Evolutionary conservation across 1,139 yeast genomes (phyloP), one percentile per base, ranked within the genome.

Genomic region (Suhomyces terraborum): DNA sequence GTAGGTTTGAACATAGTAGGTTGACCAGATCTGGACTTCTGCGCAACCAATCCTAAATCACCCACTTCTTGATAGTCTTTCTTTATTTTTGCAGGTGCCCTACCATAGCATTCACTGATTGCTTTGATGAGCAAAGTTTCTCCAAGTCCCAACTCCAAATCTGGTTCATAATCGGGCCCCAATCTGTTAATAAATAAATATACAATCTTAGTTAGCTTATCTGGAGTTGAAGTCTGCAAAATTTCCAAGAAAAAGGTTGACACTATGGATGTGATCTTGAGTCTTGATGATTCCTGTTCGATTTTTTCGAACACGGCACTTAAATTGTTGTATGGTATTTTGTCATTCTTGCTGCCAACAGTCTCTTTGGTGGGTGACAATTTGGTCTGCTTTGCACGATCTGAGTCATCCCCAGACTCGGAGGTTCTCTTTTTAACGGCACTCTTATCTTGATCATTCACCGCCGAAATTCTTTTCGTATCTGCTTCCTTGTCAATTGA

Each of bases 121-220:
- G 98, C 94, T 58, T 91, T 93, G 56, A 89, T 80, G 29, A 93
- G 69, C 13, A 93, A 61, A 0, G 94, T 82, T 60, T 93, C 98
- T 10, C 98, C 99, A 3, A 93, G 73, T 0, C 98, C 98, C 26
- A 93, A 67, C 56, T 93, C 98, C 46, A 91, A 69, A 29, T 94
- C 96, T 0, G 77, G 77, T 55, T 88, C 96, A 58, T 93, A 93
- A 58, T 93, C 98, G 0, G 98, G 98, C 0, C 98, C 97, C 12
- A 93, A 69, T 42, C 94, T 70, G 59, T 91, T 91, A 56, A 91
- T 89, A 62, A 86, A 87, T 13, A 93, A 72, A 54, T 91, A 93
- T 1, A 91, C 86, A 1, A 88, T 80, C 45, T 78, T 79, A 4
- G 87, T 75, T 43, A 93, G 66, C 36, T 79, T 82, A 12, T 73